These are phyloP conservation scores for Glebionis coronaria DNA, from an alignment of 129 eudicot species.

Conservation along the genomic window DNA sequence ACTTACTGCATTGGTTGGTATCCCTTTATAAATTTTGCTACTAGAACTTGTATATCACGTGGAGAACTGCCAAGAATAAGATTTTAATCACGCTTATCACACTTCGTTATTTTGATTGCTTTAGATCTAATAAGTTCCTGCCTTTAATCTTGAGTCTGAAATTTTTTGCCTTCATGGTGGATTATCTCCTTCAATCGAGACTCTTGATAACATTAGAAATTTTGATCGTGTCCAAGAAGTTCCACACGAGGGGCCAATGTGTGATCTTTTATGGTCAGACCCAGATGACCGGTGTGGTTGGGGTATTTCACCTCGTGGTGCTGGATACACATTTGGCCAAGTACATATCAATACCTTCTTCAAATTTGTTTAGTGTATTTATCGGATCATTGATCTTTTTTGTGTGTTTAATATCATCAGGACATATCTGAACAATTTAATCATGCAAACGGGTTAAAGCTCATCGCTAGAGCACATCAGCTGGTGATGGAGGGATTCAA, in stretches of 20 bases:
- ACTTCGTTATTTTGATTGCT: no score
- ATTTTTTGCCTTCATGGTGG: conserved; percentile 92
- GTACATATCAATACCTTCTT: conserved; percentile 27
- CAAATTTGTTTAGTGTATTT: not conserved
- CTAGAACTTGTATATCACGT: no score
- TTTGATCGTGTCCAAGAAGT: conserved; percentile 95
- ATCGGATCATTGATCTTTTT: not conserved
- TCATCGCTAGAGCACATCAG: conserved; percentile 94
- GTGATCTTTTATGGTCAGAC: conserved; percentile 92
- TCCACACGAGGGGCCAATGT: conserved; percentile 94
- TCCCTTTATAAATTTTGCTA: not conserved
- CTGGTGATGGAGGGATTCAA: conserved; percentile 97
- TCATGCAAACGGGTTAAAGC: conserved; percentile 73
- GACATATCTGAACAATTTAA: conserved; percentile 91
- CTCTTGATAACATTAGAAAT: conserved; percentile 71
- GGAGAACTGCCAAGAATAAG: no score
- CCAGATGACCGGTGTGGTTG: conserved; percentile 96
- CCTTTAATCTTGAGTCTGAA: conserved; percentile 50
- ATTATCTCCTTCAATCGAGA: conserved; percentile 86
- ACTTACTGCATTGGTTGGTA: conserved; percentile 84
- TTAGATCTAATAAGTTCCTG: not conserved
- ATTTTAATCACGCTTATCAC: no score
- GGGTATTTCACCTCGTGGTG: conserved; percentile 93
- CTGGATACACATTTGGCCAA: conserved; percentile 93
- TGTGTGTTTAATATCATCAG: conserved; percentile 31